A percentile compares a stretch with the other conserved stretches of the same genome.
These are phyloP conservation scores for Rhizopus sp. DNA, from an alignment of 371 early-diverging fungal genomes.

Conservation along the genomic window DNA sequence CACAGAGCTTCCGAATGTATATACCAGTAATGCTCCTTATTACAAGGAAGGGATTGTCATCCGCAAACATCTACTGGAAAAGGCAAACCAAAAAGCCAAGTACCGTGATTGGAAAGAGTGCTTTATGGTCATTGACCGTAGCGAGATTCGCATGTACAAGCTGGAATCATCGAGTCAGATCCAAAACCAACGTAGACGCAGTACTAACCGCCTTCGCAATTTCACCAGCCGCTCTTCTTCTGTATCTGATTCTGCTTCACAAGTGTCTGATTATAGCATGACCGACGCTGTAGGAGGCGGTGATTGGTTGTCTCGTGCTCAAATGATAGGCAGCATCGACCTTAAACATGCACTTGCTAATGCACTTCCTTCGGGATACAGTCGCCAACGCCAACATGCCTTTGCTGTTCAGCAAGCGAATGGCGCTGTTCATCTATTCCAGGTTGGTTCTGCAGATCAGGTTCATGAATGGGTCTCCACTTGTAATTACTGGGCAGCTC, in stretches of 20 bases:
- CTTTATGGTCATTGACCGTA: slow-evolving; percentile 70
- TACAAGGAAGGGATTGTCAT: slow-evolving; percentile 73
- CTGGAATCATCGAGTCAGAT: slow-evolving; percentile 42
- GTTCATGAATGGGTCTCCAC: slow-evolving; percentile 82
- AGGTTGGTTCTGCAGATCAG: slow-evolving; percentile 67
- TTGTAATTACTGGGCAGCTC: slow-evolving; percentile 93
- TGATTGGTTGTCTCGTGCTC: slow-evolving; percentile 25
- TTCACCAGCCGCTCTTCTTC: slow-evolving; percentile 17
- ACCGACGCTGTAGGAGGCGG: slow-evolving; percentile 11
- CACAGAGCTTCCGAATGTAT: slow-evolving; percentile 19
- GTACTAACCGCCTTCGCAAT: slow-evolving; percentile 22
- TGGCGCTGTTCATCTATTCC: slow-evolving; percentile 84
- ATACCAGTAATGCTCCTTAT: slow-evolving; percentile 34
- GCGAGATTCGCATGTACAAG: slow-evolving; percentile 78
- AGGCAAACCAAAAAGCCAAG: slow-evolving; percentile 72
- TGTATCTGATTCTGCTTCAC: slow-evolving; percentile 45
- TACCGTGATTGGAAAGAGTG: slow-evolving; percentile 82
- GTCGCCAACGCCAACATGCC: slow-evolving; percentile 72
- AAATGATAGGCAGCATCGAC: slow-evolving; percentile 58
- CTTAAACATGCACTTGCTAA: slow-evolving; percentile 83
- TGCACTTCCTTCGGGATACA: slow-evolving; percentile 84
- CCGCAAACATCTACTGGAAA: slow-evolving; percentile 80
- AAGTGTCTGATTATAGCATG: slow-evolving; percentile 7
- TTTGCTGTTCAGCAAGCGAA: slow-evolving; percentile 83
- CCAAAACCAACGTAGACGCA: slow-evolving; percentile 2